phyloP scores from a whole-genome alignment of 78 protist genomes.

The Guillardia theta region DNA sequence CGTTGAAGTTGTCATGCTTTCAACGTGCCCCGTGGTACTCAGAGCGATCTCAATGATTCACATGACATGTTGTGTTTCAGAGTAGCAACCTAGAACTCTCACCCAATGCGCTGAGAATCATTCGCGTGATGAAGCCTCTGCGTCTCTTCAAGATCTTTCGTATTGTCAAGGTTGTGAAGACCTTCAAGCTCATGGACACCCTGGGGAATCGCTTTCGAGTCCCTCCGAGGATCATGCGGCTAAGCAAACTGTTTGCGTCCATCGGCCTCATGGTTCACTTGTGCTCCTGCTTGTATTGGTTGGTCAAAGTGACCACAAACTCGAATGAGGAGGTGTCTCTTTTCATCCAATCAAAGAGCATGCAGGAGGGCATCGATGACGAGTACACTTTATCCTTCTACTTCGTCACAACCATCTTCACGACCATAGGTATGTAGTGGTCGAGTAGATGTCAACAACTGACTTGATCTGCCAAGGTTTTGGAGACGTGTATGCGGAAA shows the following conservation, averaged over 20 bases:
- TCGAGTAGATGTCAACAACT: too few relatives aligned
- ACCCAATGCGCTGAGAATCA: background rate
- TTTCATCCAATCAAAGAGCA: background rate
- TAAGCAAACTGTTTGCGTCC: background rate
- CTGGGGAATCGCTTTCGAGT: background rate
- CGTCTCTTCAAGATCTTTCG: background rate
- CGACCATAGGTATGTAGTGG: too few relatives aligned
- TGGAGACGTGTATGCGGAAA: constrained; percentile 9
- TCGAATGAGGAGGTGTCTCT: background rate
- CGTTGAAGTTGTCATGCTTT: background rate
- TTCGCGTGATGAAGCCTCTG: constrained; percentile 16
- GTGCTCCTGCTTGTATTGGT: background rate
- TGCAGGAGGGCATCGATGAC: background rate
- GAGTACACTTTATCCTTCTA: background rate
- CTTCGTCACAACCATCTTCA: background rate
- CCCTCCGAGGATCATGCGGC: background rate
- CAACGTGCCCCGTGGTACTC: too few relatives aligned
- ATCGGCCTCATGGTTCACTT: background rate
- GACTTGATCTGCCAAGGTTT: too few relatives aligned
- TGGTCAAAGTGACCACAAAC: background rate
- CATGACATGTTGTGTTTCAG: too few relatives aligned
- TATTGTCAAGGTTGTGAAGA: background rate
- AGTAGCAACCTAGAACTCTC: too few relatives aligned
- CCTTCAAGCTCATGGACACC: background rate
- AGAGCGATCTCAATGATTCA: too few relatives aligned